Base-by-base conservation (phyloP, 345 rosid species). In the Linum lewisii region DNA sequence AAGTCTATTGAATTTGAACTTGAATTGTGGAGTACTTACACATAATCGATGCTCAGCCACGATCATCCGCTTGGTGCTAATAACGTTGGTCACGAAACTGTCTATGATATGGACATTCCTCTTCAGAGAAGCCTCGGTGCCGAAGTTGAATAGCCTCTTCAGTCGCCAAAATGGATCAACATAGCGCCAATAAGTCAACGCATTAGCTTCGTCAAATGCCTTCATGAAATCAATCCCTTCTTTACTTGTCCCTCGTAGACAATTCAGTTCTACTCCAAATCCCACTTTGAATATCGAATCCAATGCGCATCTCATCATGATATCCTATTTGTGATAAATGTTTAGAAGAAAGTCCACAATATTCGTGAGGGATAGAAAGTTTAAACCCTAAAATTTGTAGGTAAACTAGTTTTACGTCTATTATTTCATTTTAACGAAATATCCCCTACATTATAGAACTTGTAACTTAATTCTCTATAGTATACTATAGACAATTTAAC, bases 261-360 rank as follows among this genome's bases (percentile, higher is more conserved):
- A 79, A 51, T 76, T 69, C 49, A 82, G 66, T 19, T 84, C 88
- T 49, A 82, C 84, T 16, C 96, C 96, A 42, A 91, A 91, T 32
- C 79, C 95, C 2, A 91, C 92, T 82, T 87, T 78, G 66, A 84
- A 81, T 21, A 91, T 88, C 0, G 95, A 85, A 51, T 87, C 92
- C 67, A 91, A 36, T 9, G 86, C 76, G 61, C 57, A 78, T 62
- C 78, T 77, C 98, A 85, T 82, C 70, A 88, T 42, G 24, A 84
- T 20, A 66, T 82, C 85, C 96, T 90, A 36, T 34, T 26, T 21
- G 19, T 24, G n/a, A 37, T n/a, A 19, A 61, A 1, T 34, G n/a
- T n/a, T n/a, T n/a, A n/a, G n/a, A n/a, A n/a, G n/a, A n/a, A n/a
- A n/a, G n/a, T n/a, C n/a, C n/a, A n/a, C n/a, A n/a, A n/a, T n/a